Evolutionary conservation across 2,329 filamentous ascomycete species (phyloP).

Genomic region (Diplocarpon rosae): DNA sequence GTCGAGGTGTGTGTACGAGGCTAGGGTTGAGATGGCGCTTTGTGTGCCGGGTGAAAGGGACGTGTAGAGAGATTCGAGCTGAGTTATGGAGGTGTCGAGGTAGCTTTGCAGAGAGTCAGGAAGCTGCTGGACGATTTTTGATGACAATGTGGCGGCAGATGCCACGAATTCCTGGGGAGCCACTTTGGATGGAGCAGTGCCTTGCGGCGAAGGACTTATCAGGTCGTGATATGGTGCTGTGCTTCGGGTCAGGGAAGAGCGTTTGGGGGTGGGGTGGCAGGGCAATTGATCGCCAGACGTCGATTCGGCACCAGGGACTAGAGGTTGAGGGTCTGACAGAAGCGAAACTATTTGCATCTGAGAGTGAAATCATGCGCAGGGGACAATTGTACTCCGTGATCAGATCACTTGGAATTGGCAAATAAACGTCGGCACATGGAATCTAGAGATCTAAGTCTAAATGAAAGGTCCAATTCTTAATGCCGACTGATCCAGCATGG

Average conservation of each 20-base stretch:
- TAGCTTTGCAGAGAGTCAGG: slow-evolving; percentile 38
- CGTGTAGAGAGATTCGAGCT: slow-evolving; percentile 36
- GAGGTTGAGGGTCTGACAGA: too few relatives aligned
- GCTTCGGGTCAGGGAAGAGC: neutral
- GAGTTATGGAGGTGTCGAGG: slow-evolving; percentile 40
- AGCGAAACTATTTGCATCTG: too few relatives aligned
- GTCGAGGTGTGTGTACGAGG: slow-evolving; percentile 23
- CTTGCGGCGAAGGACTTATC: slow-evolving; percentile 7
- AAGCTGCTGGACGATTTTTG: slow-evolving; percentile 45
- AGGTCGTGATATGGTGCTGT: slow-evolving; percentile 2
- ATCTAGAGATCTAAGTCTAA: too few relatives aligned
- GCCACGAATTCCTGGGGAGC: slow-evolving; percentile 35
- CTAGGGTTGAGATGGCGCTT: slow-evolving; percentile 19
- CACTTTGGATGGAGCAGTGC: slow-evolving; percentile 25
- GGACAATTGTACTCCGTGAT: too few relatives aligned
- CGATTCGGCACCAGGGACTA: too few relatives aligned
- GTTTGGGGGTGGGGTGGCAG: too few relatives aligned
- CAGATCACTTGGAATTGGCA: too few relatives aligned
- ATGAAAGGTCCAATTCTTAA: slow-evolving; percentile 6
- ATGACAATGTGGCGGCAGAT: slow-evolving; percentile 37
- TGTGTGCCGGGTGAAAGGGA: slow-evolving; percentile 22
- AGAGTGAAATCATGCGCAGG: too few relatives aligned
- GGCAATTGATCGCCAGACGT: too few relatives aligned
- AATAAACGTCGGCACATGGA: too few relatives aligned
- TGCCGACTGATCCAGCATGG: slow-evolving; percentile 5